A percentile compares a stretch with the other conserved stretches of the same genome.
phyloP scores from a whole-genome alignment of 73 alveolate species.

The Symbiodinium natans region DNA sequence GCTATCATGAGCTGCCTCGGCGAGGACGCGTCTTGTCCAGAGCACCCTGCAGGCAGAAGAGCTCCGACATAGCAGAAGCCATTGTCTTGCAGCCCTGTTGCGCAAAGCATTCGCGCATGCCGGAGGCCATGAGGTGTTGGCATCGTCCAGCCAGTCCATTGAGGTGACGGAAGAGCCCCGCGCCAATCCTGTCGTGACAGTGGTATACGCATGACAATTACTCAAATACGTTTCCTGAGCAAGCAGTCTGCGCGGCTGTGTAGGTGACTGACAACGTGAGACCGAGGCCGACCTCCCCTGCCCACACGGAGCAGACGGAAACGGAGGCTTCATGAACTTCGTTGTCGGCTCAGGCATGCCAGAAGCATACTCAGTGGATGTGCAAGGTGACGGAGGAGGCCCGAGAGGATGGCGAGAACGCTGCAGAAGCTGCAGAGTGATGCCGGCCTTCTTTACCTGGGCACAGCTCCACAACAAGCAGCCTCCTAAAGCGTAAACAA shows the following conservation, averaged over 20 bases:
- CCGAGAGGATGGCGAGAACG: conserved; percentile 27
- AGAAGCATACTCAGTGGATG: not conserved
- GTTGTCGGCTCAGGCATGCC: not conserved
- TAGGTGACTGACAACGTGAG: no score
- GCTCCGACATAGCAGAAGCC: no score
- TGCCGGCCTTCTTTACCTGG: not conserved
- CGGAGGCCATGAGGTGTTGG: not conserved
- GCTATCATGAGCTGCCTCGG: no score
- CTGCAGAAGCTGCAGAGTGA: conserved; percentile 63
- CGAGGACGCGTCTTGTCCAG: not conserved
- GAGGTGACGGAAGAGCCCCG: not conserved
- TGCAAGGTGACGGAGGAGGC: conserved; percentile 24
- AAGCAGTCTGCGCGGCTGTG: no score
- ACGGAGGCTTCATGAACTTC: not conserved
- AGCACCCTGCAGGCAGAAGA: not conserved
- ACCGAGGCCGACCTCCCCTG: conserved; percentile 24
- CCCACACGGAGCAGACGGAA: not conserved
- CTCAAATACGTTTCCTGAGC: no score
- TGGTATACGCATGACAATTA: no score
- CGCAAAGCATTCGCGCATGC: not conserved
- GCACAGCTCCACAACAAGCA: no score
- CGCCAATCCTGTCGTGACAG: not conserved
- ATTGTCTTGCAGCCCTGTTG: not conserved
- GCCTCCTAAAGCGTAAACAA: not conserved
- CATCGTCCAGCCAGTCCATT: not conserved